Percentiles rank a stretch among this genome's conserved stretches.
phyloP scores from a whole-genome alignment of 192 early-diverging fungal genomes.

The Lobosporangium transversale region DNA sequence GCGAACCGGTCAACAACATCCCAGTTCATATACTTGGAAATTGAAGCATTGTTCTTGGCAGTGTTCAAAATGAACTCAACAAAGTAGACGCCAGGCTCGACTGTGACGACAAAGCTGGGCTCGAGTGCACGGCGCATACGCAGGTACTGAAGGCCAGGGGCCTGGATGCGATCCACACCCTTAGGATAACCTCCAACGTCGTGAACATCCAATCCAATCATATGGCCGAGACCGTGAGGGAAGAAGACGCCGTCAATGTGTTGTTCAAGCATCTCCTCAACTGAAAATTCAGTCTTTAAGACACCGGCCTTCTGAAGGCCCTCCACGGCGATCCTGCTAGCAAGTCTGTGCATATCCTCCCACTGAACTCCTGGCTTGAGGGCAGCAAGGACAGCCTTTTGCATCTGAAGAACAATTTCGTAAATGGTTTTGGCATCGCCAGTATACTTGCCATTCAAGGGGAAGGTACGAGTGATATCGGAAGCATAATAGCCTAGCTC shows the following conservation, averaged over 20 bases:
- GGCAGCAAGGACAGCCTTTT: conserved; percentile 75
- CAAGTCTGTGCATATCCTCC: conserved; percentile 90
- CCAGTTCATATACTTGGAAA: conserved; percentile 73
- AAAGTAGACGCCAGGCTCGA: conserved; percentile 96
- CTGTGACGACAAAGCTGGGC: conserved; percentile 87
- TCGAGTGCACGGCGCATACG: conserved; percentile 75
- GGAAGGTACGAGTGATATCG: conserved; percentile 93
- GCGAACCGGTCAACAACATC: conserved; percentile 72
- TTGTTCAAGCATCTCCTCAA: conserved; percentile 68
- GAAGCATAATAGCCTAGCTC: conserved; percentile 85
- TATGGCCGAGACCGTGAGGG: conserved; percentile 92
- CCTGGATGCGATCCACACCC: conserved; percentile 74
- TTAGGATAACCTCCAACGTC: conserved; percentile 89
- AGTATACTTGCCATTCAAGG: conserved; percentile 78
- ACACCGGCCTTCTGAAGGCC: conserved; percentile 80
- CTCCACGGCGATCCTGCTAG: conserved; percentile 67
- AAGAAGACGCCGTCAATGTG: conserved; percentile 85
- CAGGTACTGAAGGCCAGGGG: conserved; percentile 76
- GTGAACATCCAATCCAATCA: conserved; percentile 93
- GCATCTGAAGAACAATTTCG: conserved; percentile 83
- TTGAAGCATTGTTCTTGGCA: conserved; percentile 64
- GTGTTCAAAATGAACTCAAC: conserved; percentile 76
- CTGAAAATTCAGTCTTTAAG: conserved; percentile 68
- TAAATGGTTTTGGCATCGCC: conserved; percentile 83
- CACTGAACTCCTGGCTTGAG: conserved; percentile 84